These are phyloP conservation scores for Fomitopsis palustris DNA, from an alignment of 1,284 basidiomycete species.

Conservation along the genomic window DNA sequence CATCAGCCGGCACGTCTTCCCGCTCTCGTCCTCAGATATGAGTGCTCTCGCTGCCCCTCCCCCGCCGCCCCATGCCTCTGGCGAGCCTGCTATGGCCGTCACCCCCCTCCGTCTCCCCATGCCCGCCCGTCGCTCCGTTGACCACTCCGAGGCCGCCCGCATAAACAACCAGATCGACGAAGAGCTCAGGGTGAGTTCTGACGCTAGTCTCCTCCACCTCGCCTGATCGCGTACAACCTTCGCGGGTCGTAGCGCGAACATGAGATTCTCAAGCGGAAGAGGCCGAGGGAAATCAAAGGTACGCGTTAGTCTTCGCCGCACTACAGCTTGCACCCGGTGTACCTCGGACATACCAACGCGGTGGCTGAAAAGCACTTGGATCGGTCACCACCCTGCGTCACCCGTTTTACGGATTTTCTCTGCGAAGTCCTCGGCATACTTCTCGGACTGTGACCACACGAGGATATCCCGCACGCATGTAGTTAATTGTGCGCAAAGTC, in stretches of 20 bases:
- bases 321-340: background rate
- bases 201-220: background rate
- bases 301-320: constrained; percentile 10
- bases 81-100: background rate
- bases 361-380: background rate
- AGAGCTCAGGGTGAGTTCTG: constrained; percentile 52
- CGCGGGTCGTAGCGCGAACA: constrained; percentile 47
- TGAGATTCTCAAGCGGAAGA: constrained; percentile 39
- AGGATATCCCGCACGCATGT: too few species aligned
- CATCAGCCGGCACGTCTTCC: constrained; percentile 5
- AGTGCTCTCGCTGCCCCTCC: constrained; percentile 6
- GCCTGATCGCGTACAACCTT: background rate
- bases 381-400: background rate
- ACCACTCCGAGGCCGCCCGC: constrained; percentile 46
- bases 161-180: constrained; percentile 69
- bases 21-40: background rate
- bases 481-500: background rate
- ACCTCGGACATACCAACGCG: background rate
- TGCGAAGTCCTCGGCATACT: background rate
- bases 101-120: constrained; percentile 2
- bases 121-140: constrained; percentile 16
- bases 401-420: background rate
- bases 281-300: constrained; percentile 64
- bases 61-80: background rate
- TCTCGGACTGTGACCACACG: too few species aligned